Conservation (phyloP, 2,329 filamentous ascomycete species). For the Diplodia sapinea region DNA sequence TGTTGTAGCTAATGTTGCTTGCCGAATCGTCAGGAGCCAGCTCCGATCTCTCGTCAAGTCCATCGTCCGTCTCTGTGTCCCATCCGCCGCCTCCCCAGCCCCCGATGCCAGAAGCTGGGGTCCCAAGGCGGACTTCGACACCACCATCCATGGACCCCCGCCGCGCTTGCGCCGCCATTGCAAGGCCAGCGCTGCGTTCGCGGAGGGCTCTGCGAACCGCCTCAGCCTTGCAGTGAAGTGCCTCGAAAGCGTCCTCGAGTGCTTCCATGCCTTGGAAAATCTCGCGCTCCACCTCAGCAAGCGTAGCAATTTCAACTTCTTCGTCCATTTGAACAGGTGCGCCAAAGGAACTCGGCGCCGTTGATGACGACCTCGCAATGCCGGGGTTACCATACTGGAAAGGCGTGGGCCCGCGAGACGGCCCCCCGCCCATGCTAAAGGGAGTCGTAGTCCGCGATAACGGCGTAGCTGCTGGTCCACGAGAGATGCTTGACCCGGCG, state of each 20-base stretch:
- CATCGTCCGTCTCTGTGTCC: slow-evolving; percentile 41
- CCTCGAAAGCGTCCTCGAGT: slow-evolving; percentile 91
- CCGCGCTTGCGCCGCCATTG: slow-evolving; percentile 65
- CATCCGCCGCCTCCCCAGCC: slow-evolving; percentile 36
- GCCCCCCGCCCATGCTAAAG: slow-evolving; percentile 59
- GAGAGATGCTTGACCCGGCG: slow-evolving; percentile 35
- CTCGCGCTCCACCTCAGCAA: slow-evolving; percentile 90
- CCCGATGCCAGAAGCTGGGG: slow-evolving; percentile 56
- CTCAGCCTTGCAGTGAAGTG: slow-evolving; percentile 85
- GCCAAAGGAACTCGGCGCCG: slow-evolving; percentile 57
- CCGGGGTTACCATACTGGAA: slow-evolving; percentile 38
- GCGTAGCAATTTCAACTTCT: slow-evolving; percentile 86
- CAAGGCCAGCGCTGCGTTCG: slow-evolving; percentile 80
- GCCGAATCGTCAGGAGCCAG: slow-evolving; percentile 80
- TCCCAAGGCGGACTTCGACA: slow-evolving; percentile 53
- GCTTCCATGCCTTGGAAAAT: slow-evolving; percentile 95
- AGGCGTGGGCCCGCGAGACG: slow-evolving; percentile 58
- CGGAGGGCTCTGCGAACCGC: slow-evolving; percentile 77
- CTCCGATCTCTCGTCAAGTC: slow-evolving; percentile 52
- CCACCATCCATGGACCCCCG: slow-evolving; percentile 54
- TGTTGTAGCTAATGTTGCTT: slow-evolving; percentile 77
- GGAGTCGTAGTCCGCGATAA: slow-evolving; percentile 56
- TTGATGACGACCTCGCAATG: slow-evolving; percentile 31
- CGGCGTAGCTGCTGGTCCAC: slow-evolving; percentile 48
- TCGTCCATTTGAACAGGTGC: slow-evolving; percentile 88